phyloP scores from a whole-genome alignment of 129 eudicot genomes.

The Solidago caesia region DNA sequence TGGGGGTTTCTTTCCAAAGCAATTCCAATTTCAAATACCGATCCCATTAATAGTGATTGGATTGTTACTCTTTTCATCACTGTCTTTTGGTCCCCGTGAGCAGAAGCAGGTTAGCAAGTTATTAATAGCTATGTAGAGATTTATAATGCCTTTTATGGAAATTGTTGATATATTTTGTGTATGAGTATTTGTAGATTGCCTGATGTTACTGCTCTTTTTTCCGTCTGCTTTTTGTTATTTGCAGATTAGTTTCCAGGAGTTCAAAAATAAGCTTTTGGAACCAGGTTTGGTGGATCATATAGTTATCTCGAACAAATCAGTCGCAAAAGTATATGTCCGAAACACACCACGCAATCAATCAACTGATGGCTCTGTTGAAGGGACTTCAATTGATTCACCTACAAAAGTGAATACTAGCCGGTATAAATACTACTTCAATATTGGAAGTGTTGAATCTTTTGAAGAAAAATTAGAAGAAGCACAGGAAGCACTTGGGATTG shows the following conservation, averaged over 20 bases:
- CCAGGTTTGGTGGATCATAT: constrained; percentile 75
- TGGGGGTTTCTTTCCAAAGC: constrained; percentile 59
- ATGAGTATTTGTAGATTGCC: background rate
- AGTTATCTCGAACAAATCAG: constrained; percentile 65
- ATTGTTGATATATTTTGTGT: background rate
- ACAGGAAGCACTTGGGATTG: constrained; percentile 62
- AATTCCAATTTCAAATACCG: constrained; percentile 50
- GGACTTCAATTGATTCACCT: constrained; percentile 44
- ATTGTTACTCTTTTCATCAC: constrained; percentile 51
- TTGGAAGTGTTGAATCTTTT: constrained; percentile 69
- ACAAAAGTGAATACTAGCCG: constrained; percentile 50
- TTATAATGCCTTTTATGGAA: background rate
- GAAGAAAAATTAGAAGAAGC: constrained; percentile 81
- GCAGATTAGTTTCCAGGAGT: constrained; percentile 79
- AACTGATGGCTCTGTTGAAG: constrained; percentile 39
- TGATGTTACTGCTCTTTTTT: constrained; percentile 2
- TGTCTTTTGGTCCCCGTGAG: constrained; percentile 58
- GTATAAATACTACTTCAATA: constrained; percentile 60
- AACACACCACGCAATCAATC: constrained; percentile 56
- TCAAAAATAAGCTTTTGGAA: constrained; percentile 74
- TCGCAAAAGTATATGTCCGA: constrained; percentile 70
- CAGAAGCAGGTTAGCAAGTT: constrained; percentile 60
- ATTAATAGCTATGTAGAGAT: background rate
- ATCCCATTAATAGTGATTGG: constrained; percentile 68
- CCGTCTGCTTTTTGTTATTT: background rate